Evolutionary conservation across 257 asterid species (phyloP).

Genomic region (Solanum ossicruentum): DNA sequence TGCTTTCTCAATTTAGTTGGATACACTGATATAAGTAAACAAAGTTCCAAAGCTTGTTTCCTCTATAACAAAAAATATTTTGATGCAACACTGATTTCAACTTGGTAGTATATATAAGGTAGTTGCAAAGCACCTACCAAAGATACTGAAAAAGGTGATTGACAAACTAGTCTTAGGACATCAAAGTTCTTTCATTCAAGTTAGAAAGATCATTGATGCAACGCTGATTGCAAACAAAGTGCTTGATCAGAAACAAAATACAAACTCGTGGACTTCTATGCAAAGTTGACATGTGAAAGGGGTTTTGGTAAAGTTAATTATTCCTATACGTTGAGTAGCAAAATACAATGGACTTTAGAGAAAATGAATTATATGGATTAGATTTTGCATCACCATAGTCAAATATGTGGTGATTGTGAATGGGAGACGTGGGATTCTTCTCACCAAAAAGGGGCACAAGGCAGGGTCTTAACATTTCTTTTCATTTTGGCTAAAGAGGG

Average conservation of each 20-base stretch:
- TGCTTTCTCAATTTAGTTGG: neutral
- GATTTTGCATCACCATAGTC: neutral
- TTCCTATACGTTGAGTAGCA: neutral
- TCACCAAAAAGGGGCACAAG: neutral
- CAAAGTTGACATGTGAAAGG: neutral
- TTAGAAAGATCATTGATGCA: neutral
- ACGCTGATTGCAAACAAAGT: neutral
- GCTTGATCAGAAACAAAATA: neutral
- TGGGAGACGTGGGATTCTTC: neutral
- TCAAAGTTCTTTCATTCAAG: neutral
- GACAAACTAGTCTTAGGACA: neutral
- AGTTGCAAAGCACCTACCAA: neutral
- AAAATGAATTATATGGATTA: neutral
- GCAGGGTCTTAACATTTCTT: neutral
- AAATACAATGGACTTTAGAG: neutral
- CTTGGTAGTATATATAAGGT: neutral
- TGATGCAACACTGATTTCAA: neutral
- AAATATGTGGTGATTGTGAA: neutral
- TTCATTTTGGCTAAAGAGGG: neutral
- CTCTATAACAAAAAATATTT: neutral
- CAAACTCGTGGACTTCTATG: neutral
- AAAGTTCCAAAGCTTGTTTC: neutral
- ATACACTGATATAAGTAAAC: neutral
- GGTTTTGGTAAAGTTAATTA: neutral
- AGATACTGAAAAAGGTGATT: neutral